Evolutionary conservation across 1,139 yeast genomes (phyloP), one percentile per base, ranked within the genome.

Genomic region (Suhomyces maxii): DNA sequence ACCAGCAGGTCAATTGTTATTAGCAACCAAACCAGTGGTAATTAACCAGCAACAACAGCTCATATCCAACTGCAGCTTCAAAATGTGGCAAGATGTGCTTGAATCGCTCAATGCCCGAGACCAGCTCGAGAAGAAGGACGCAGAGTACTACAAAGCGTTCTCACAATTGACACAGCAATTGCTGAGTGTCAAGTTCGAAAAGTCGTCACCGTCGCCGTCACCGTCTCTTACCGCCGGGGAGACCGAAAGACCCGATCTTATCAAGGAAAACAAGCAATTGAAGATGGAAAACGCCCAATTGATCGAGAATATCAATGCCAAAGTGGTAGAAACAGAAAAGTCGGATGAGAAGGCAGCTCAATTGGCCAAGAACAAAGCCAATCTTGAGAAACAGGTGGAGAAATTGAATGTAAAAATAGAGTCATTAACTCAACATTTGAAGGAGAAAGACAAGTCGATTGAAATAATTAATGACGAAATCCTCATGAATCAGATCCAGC

Each of bases 391-490:
- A 32, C 57, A 55, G 13, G 57, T 57, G 11, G 53, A 48, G 6
- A 53, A 51, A 25, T 57, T 76, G 26, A 67, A 63, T n/a, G 53
- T 54, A 4, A 73, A 65, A 44, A 54, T 76, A 23, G 61, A 57
- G 8, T 60, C 64, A 36, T 58, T 79, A 43, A 64, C 62, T n/a
- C 74, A 77, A 41, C 84, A 82, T 44, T 59, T 80, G 3, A 58
- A 58, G n/a, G 77, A 82, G 51, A 82, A 79, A 62, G 75, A 76
- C 44, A 76, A 77, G 51, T 76, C 83, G 11, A 72, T 83, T 25
- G 89, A 84, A 53, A 67, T 77, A 12, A 68, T 85, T 37, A 85
- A 86, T 53, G 95, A 89, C 60, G 95, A 87, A 54, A 66, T 85
- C 12, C 70, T 89, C 40, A 80, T 89, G 26, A 67, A 78, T 42